Percentiles rank a stretch among this genome's conserved stretches.
phyloP scores from a whole-genome alignment of 805 yeast species.

The Ogataea polymorpha region DNA sequence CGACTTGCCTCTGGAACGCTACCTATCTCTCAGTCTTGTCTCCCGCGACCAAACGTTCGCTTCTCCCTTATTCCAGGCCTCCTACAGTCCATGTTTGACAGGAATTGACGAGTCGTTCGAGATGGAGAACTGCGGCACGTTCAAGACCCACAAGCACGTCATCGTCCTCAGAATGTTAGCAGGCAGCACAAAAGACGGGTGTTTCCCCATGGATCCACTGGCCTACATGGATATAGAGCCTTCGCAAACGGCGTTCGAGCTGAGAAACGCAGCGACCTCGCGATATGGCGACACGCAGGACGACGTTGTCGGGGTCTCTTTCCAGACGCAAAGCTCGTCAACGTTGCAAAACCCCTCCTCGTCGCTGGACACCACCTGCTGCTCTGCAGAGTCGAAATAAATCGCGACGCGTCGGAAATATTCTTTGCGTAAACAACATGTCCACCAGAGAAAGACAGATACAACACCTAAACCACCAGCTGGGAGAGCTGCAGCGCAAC shows the following conservation, averaged over 20 bases:
- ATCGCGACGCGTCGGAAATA: constrained; percentile 5
- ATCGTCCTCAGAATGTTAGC: too few species aligned
- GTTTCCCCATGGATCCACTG: not conserved
- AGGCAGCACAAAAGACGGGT: too few species aligned
- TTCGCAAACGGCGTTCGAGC: constrained; percentile 27
- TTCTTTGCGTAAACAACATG: constrained; percentile 6
- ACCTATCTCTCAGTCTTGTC: not conserved
- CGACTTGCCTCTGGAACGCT: constrained; percentile 42
- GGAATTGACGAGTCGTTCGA: constrained; percentile 8
- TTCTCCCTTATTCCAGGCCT: not conserved
- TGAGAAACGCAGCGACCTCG: constrained; percentile 9
- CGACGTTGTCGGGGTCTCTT: not conserved
- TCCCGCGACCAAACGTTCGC: not conserved
- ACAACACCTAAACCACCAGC: constrained; percentile 21
- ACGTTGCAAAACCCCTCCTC: not conserved
- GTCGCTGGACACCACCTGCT: constrained; percentile 1
- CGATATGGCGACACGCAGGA: not conserved
- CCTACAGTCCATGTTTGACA: not conserved
- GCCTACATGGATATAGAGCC: not conserved
- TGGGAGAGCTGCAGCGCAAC: constrained; percentile 22
- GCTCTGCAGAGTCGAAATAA: constrained; percentile 2
- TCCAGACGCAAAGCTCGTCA: not conserved
- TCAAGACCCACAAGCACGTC: constrained; percentile 1
- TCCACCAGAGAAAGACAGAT: constrained; percentile 22
- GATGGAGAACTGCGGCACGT: constrained; percentile 22